phyloP scores from a whole-genome alignment of 108 stramenopile species.

The Epithemia pelagica region DNA sequence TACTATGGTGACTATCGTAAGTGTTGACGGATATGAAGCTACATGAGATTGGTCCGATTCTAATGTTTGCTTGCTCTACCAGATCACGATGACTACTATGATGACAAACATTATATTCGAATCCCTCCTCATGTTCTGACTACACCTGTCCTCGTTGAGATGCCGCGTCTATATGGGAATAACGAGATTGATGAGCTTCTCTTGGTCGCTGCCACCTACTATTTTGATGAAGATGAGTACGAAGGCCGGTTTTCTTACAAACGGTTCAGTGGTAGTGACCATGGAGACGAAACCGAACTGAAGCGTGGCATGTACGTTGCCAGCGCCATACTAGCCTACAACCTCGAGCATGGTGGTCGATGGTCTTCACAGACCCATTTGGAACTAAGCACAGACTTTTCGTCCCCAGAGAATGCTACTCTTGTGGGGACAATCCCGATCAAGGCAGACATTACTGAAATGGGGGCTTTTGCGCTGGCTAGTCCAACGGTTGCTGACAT shows the following conservation, averaged over 20 bases:
- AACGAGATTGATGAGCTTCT: conserved; percentile 52
- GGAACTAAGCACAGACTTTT: conserved; percentile 70
- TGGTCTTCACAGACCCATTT: conserved; percentile 64
- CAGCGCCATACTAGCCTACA: conserved; percentile 66
- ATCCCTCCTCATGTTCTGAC: conserved; percentile 69
- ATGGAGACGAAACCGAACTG: conserved; percentile 74
- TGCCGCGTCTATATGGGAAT: conserved; percentile 48
- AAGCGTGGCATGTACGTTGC: conserved; percentile 58
- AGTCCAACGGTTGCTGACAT: conserved; percentile 68
- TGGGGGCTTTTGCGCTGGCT: conserved; percentile 72
- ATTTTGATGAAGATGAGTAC: conserved; percentile 81
- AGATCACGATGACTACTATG: conserved; percentile 59
- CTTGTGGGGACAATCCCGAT: conserved; percentile 33
- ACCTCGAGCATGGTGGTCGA: conserved; percentile 30
- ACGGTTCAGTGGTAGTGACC: conserved; percentile 53
- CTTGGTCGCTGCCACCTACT: conserved; percentile 71
- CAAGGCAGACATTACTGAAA: conserved; percentile 33
- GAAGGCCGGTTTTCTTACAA: conserved; percentile 58
- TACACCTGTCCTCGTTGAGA: conserved; percentile 51
- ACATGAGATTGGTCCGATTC: too few relatives aligned
- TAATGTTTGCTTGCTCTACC: too few relatives aligned
- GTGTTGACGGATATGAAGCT: too few relatives aligned
- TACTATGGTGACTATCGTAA: conserved; percentile 42
- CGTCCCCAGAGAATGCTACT: conserved; percentile 60
- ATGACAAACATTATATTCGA: conserved; percentile 67